These are phyloP conservation scores for Coprinellus aureogranulatus DNA, from an alignment of 768 basidiomycete species.

Conservation along the genomic window DNA sequence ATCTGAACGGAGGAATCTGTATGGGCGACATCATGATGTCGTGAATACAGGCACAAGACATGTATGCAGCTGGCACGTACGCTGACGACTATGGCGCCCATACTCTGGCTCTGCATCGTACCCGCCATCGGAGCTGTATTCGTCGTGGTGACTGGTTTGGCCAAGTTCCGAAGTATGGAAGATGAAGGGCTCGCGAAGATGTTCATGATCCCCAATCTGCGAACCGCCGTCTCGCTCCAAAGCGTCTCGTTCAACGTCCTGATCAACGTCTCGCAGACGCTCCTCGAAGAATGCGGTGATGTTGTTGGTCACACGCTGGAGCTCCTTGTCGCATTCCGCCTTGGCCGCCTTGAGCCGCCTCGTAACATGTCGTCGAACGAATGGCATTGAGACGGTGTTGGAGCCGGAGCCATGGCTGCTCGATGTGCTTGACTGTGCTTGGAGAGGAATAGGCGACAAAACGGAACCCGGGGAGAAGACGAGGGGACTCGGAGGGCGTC, in stretches of 20 bases:
- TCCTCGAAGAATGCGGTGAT: conserved; percentile 96
- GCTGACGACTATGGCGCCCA: conserved; percentile 68
- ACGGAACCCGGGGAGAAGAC: conserved; percentile 71
- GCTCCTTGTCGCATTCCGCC: conserved; percentile 94
- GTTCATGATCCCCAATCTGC: conserved; percentile 53
- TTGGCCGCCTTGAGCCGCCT: conserved; percentile 92
- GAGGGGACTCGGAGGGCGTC: conserved; percentile 76
- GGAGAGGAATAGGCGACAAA: conserved; percentile 49
- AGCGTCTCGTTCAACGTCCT: conserved; percentile 64
- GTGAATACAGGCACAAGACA: conserved; percentile 42
- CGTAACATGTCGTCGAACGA: conserved; percentile 89
- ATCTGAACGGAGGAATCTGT: conserved; percentile 65
- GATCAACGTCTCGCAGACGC: conserved; percentile 74
- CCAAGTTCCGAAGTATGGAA: conserved; percentile 58
- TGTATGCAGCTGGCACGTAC: conserved; percentile 60
- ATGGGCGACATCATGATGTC: conserved; percentile 40
- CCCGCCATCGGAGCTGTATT: conserved; percentile 77
- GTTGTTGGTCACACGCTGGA: conserved; percentile 88
- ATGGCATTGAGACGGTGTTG: conserved; percentile 87
- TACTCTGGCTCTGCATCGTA: conserved; percentile 76
- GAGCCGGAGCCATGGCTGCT: conserved; percentile 49
- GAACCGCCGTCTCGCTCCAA: conserved; percentile 60
- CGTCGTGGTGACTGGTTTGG: conserved; percentile 60
- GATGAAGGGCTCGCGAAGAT: conserved; percentile 59
- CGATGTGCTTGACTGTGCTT: conserved; percentile 37